These are phyloP conservation scores for Xylaria curta DNA, from an alignment of 495 filamentous ascomycete species.

Conservation along the genomic window DNA sequence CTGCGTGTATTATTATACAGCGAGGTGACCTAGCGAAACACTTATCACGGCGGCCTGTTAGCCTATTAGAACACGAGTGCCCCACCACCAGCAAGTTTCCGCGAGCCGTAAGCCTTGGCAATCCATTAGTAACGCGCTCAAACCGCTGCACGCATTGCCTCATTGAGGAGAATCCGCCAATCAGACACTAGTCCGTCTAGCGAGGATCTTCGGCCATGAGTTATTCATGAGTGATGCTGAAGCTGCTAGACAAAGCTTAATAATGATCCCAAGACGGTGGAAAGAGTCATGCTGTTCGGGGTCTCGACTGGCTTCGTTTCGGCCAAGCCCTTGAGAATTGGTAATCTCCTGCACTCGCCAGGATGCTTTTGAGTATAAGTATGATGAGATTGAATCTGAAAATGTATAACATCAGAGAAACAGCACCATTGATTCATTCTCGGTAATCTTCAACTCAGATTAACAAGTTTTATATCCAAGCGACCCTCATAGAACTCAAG, in stretches of 20 bases:
- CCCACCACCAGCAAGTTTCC: constrained; percentile 21
- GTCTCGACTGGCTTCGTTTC: neutral
- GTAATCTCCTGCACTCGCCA: neutral
- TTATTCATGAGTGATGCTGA: neutral
- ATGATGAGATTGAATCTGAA: neutral
- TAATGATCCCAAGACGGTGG: neutral
- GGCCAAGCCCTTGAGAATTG: neutral
- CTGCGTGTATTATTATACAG: neutral
- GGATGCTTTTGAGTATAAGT: neutral
- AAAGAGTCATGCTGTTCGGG: neutral
- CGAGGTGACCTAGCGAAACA: neutral
- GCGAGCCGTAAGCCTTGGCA: constrained; percentile 19
- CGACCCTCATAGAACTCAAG: neutral
- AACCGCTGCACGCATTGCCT: neutral
- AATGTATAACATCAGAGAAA: neutral
- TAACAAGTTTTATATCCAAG: neutral
- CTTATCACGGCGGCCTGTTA: neutral
- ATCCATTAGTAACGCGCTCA: neutral
- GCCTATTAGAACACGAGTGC: neutral
- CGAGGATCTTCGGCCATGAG: neutral
- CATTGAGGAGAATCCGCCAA: neutral
- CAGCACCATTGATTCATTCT: neutral
- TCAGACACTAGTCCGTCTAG: constrained; percentile 1
- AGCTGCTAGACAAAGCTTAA: neutral
- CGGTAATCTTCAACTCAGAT: neutral